Conservation (phyloP, 805 yeast species). For the Kuraishia cidri region DNA sequence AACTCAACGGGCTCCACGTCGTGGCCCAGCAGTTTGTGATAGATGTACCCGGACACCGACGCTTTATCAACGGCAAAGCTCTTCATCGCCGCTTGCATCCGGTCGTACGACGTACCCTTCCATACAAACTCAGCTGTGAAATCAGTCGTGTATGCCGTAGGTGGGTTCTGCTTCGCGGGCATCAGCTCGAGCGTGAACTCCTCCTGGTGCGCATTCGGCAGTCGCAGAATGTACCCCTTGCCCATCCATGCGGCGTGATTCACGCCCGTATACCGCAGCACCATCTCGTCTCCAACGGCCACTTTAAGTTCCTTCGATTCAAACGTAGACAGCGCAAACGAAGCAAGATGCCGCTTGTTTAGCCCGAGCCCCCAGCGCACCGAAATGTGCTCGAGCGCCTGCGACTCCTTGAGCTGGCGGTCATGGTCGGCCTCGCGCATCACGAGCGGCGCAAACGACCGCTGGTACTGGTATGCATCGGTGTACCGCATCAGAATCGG, state of each 20-base stretch:
- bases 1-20: slow-evolving; percentile 58
- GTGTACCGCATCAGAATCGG: slow-evolving; percentile 71
- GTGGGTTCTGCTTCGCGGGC: slow-evolving; percentile 25
- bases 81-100: slow-evolving; percentile 77
- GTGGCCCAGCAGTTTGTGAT: slow-evolving; percentile 75
- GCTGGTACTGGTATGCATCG: slow-evolving; percentile 81
- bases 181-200: slow-evolving; percentile 65
- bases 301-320: slow-evolving; percentile 61
- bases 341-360: slow-evolving; percentile 46
- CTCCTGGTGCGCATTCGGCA: slow-evolving; percentile 61
- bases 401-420: slow-evolving; percentile 64
- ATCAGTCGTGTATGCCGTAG: slow-evolving; percentile 49
- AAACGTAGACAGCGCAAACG: slow-evolving; percentile 58
- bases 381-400: slow-evolving; percentile 61
- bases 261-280: slow-evolving; percentile 52
- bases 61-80: slow-evolving; percentile 61
- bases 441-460: slow-evolving; percentile 77
- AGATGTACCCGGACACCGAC: slow-evolving; percentile 66
- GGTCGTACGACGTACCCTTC: slow-evolving; percentile 75
- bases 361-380: slow-evolving; percentile 69
- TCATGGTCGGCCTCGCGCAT: slow-evolving; percentile 79
- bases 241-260: slow-evolving; percentile 61
- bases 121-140: slow-evolving; percentile 85
- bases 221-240: slow-evolving; percentile 58
- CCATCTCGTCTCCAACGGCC: slow-evolving; percentile 80